phyloP scores from a whole-genome alignment of 495 filamentous ascomycete species.

The Penicillium roqueforti region DNA sequence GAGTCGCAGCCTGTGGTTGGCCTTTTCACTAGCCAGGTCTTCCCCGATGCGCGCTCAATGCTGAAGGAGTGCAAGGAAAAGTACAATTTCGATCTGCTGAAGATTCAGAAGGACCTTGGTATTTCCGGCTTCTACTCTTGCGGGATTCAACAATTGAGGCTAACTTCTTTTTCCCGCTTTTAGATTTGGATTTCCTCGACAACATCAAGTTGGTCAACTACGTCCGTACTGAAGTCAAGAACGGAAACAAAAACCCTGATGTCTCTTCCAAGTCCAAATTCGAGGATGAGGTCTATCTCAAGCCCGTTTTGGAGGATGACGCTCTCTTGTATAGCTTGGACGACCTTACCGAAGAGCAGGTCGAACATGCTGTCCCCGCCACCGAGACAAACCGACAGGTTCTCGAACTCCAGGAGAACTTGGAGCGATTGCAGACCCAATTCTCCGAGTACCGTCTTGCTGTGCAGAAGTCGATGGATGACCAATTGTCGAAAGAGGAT shows the following conservation, averaged over 20 bases:
- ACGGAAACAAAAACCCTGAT: conserved; percentile 49
- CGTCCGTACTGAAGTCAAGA: conserved; percentile 54
- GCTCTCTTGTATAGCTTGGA: conserved; percentile 79
- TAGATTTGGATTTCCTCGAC: conserved; percentile 75
- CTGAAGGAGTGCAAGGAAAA: conserved; percentile 67
- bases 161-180: conserved; percentile 9
- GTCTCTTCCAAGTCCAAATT: conserved; percentile 56
- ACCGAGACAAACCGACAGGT: conserved; percentile 53
- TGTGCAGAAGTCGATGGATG: conserved; percentile 66
- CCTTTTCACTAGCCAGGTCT: conserved; percentile 66
- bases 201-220: conserved; percentile 85
- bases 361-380: conserved; percentile 18
- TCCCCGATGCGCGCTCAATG: conserved; percentile 61
- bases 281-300: conserved; percentile 69
- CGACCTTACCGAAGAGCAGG: conserved; percentile 54
- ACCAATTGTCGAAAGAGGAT: conserved; percentile 56
- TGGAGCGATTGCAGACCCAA: conserved; percentile 59
- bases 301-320: conserved; percentile 87
- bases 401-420: conserved; percentile 62
- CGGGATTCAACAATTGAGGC: not conserved
- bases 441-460: conserved; percentile 67
- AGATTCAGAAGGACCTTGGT: conserved; percentile 59
- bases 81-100: conserved; percentile 70
- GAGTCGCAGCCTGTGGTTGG: conserved; percentile 63
- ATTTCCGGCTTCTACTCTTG: conserved; percentile 29